Percentiles rank a stretch among this genome's conserved stretches.
Evolutionary conservation across 2,329 filamentous ascomycete genomes (phyloP).

Genomic region (Cytospora mali): DNA sequence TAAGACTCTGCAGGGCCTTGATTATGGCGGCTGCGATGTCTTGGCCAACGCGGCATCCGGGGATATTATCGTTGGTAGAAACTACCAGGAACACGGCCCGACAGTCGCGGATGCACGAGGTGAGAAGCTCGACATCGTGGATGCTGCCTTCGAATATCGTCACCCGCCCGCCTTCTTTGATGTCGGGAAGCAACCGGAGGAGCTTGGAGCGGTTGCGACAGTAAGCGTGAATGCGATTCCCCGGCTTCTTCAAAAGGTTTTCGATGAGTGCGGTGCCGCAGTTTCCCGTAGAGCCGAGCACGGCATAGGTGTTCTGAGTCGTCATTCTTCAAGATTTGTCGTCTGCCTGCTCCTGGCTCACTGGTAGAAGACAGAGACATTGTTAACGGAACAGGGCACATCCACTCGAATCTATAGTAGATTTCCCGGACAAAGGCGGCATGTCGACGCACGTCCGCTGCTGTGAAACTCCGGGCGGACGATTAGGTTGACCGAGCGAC

Average conservation of each 20-base stretch:
- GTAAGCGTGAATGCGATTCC: constrained; percentile 44
- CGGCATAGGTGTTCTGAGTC: constrained; percentile 37
- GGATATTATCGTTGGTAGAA: constrained; percentile 47
- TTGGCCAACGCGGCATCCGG: constrained; percentile 41
- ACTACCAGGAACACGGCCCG: constrained; percentile 45
- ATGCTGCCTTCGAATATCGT: constrained; percentile 47
- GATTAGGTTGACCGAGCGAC: no score
- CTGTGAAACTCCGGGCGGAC: no score
- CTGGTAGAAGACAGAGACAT: no score
- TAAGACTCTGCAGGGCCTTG: not conserved
- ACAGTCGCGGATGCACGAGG: constrained; percentile 39
- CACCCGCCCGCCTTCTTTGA: constrained; percentile 38
- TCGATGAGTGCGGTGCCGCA: constrained; percentile 46
- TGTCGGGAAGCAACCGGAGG: constrained; percentile 37
- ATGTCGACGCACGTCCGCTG: no score
- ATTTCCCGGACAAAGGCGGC: no score
- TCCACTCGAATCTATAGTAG: no score
- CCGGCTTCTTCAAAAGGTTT: constrained; percentile 39
- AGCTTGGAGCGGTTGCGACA: constrained; percentile 48
- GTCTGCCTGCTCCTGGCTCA: no score
- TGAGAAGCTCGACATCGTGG: constrained; percentile 42
- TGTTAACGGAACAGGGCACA: no score
- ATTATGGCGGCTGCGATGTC: constrained; percentile 40
- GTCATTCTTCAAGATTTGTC: no score
- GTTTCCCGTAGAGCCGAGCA: constrained; percentile 48